phyloP scores from a whole-genome alignment of 139 green algal species.

The Dunaliella sp. region DNA sequence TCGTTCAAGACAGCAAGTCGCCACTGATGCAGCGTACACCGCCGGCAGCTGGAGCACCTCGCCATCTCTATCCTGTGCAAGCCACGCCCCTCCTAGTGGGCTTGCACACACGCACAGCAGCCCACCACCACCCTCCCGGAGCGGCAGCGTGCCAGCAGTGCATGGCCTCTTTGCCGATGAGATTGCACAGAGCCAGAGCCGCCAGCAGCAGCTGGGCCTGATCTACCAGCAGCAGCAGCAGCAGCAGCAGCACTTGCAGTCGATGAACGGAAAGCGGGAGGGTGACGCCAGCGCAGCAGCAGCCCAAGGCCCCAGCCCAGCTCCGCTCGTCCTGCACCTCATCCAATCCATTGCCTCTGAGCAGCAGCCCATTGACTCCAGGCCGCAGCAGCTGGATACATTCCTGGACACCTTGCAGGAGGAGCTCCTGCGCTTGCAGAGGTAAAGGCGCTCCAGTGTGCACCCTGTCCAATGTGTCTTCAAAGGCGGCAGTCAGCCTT shows the following conservation, averaged over 20 bases:
- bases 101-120: too few relatives aligned
- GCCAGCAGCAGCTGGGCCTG: background rate
- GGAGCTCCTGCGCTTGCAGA: background rate
- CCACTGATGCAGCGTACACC: too few relatives aligned
- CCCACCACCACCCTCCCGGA: too few relatives aligned
- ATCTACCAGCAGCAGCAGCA: background rate
- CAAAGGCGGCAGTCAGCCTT: too few relatives aligned
- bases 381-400: background rate
- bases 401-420: background rate
- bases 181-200: background rate
- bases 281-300: background rate
- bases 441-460: too few relatives aligned
- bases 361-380: background rate
- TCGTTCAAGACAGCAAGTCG: too few relatives aligned
- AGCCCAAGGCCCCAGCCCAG: background rate
- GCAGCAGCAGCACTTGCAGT: too few relatives aligned
- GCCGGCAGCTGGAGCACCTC: too few relatives aligned
- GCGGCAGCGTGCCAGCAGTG: constrained; percentile 3
- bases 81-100: too few relatives aligned
- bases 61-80: too few relatives aligned
- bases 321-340: background rate
- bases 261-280: too few relatives aligned
- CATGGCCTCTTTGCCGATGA: background rate
- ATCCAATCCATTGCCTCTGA: background rate
- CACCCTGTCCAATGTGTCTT: too few relatives aligned